Base-by-base conservation (phyloP, 129 eudicot genomes). In the Apium graveolens region DNA sequence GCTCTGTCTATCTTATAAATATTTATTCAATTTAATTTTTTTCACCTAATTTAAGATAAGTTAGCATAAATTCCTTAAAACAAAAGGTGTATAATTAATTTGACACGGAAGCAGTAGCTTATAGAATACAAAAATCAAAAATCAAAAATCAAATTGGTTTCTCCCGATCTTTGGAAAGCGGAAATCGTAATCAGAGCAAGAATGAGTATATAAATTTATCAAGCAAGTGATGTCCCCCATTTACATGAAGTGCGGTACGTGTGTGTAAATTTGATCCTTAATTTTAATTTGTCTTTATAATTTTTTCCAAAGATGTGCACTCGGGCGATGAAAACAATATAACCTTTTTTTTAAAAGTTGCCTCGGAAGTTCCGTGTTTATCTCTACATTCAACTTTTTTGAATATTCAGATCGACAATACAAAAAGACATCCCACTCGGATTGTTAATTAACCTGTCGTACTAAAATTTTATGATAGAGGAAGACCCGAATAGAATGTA, bases 171-270 rank as follows among this genome's bases (percentile, higher is more conserved):
- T 60, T 60, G 68, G 26, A n/a, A 0, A 2, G 68, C 26, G 68
- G 68, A 60, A 8, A 60, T 60, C 68, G n/a, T 60, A 60, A 60
- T 60, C 68, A 60, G 32, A n/a, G 32, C 68, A 60, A n/a, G n/a
- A n/a, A n/a, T n/a, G n/a, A n/a, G 11, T n/a, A 31, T 60, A 11
- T 26, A 0, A 10, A 24, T 10, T 3, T 26, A 60, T 60, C 32
- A 10, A 26, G 65, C 10, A 2, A 57, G 68, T 60, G 68, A 32
- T 26, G 68, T 11, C 68, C 68, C 10, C 32, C 29, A 3, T 60
- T 10, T n/a, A 60, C 32, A 60, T n/a, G 29, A 10, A 60, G 17
- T 60, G 66, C 11, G 66, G 5, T n/a, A 10, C 32, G 66, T 55
- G 65, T 24, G 65, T 55, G 31, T 48, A 16, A 16, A 49, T 49